A percentile compares a stretch with the other conserved stretches of the same genome.
Conservation (phyloP, 1,284 basidiomycete species). For the Heterobasidion occidentale region DNA sequence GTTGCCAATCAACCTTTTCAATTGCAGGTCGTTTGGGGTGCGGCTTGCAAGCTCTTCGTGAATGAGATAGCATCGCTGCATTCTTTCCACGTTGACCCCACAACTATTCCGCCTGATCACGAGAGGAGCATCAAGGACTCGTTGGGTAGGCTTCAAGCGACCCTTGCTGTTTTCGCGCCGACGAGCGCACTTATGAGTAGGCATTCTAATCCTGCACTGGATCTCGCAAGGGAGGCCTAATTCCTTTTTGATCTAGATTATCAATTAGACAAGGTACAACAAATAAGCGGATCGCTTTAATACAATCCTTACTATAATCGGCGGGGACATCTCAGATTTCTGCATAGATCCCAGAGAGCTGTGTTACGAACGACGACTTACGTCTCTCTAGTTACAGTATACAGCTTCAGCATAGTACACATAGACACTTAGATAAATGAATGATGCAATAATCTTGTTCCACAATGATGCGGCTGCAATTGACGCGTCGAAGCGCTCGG, state of each 20-base stretch:
- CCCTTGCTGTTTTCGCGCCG: background rate
- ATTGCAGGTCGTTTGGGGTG: slow-evolving; percentile 19
- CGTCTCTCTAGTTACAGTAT: too few relatives aligned
- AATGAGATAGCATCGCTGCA: background rate
- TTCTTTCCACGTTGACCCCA: background rate
- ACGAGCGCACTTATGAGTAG: background rate
- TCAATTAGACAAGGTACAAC: background rate
- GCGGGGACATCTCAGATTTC: too few relatives aligned
- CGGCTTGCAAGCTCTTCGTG: slow-evolving; percentile 4
- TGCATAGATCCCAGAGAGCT: too few relatives aligned
- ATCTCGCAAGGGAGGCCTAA: background rate
- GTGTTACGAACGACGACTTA: too few relatives aligned
- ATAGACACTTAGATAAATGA: too few relatives aligned
- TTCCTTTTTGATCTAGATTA: background rate
- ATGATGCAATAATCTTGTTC: too few relatives aligned
- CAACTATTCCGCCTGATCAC: background rate
- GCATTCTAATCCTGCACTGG: background rate
- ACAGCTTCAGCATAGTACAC: too few relatives aligned
- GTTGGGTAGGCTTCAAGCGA: background rate
- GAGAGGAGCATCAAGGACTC: background rate
- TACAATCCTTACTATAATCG: background rate
- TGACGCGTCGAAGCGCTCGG: too few relatives aligned
- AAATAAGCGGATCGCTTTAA: background rate
- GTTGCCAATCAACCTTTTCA: background rate
- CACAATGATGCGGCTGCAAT: too few relatives aligned